Percentiles rank a stretch among this genome's conserved stretches.
These are phyloP conservation scores for Linnemannia zychae DNA, from an alignment of 192 early-diverging fungal species.

Conservation along the genomic window DNA sequence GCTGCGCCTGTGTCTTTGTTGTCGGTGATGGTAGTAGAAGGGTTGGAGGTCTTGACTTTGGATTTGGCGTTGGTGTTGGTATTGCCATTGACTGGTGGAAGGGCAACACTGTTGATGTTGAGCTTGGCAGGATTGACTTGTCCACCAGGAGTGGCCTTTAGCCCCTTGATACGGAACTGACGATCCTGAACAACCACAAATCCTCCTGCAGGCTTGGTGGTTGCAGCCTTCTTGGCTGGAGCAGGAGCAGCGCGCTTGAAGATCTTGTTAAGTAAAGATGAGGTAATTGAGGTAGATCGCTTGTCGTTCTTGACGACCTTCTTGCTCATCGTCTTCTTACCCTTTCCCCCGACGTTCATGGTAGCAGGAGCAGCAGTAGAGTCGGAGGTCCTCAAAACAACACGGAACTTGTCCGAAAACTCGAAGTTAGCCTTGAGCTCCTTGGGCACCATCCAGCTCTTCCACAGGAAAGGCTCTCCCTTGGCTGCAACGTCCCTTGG, in stretches of 20 bases:
- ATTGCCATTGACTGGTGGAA: background rate
- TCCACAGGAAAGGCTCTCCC: slow-evolving; percentile 22
- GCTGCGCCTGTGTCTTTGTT: background rate
- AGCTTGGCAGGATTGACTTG: slow-evolving; percentile 9
- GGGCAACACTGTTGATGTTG: background rate
- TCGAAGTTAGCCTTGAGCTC: slow-evolving; percentile 8
- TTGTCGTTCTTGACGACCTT: background rate
- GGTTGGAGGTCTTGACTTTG: background rate
- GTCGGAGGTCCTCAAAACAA: slow-evolving; percentile 21
- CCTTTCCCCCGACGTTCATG: background rate
- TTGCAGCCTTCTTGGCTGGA: background rate
- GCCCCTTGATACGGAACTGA: slow-evolving; percentile 22
- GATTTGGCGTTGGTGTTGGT: background rate
- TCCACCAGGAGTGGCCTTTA: slow-evolving; percentile 12
- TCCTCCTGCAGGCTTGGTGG: background rate
- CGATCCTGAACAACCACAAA: slow-evolving; percentile 3
- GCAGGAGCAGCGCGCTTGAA: background rate
- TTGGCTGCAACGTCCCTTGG: background rate
- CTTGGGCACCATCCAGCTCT: slow-evolving; percentile 14
- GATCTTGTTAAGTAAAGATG: background rate
- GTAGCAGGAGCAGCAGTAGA: background rate
- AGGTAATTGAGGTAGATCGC: background rate
- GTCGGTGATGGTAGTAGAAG: background rate
- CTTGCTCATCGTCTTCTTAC: background rate
- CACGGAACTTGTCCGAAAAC: slow-evolving; percentile 21